A percentile compares a stretch with the other conserved stretches of the same genome.
Evolutionary conservation across 2,329 filamentous ascomycete genomes (phyloP).

Genomic region (Didymella arachidicola): DNA sequence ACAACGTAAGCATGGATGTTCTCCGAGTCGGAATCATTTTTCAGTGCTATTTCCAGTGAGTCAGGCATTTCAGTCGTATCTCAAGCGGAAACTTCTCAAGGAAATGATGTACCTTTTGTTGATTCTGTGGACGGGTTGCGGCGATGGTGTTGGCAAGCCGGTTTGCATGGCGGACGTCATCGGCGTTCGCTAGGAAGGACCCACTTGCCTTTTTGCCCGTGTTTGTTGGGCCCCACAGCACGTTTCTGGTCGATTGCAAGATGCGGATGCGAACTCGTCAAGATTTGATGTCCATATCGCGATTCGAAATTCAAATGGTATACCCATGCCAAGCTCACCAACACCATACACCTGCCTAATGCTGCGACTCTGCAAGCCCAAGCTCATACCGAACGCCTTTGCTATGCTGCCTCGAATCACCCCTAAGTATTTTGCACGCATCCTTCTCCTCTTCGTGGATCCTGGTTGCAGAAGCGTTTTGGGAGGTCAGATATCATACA

Average conservation of each 20-base stretch:
- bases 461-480: background rate
- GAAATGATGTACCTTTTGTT: constrained; percentile 1
- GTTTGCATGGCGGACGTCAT: constrained; percentile 21
- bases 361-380: constrained; percentile 23
- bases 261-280: background rate
- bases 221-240: background rate
- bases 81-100: background rate
- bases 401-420: constrained; percentile 10
- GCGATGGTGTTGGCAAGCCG: constrained; percentile 15
- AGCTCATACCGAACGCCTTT: constrained; percentile 11
- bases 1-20: constrained; percentile 19
- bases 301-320: constrained; percentile 10
- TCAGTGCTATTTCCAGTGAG: constrained; percentile 19
- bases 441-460: background rate
- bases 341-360: constrained; percentile 26
- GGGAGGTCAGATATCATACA: background rate
- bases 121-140: background rate
- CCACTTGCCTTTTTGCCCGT: constrained; percentile 12
- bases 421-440: background rate
- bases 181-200: constrained; percentile 17
- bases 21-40: constrained; percentile 14
- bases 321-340: constrained; percentile 9
- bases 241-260: background rate
- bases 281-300: background rate
- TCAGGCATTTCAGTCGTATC: constrained; percentile 9